A percentile compares a stretch with the other conserved stretches of the same genome.
Conservation (phyloP, 2,329 filamentous ascomycete species). For the Stemphylium beticola region DNA sequence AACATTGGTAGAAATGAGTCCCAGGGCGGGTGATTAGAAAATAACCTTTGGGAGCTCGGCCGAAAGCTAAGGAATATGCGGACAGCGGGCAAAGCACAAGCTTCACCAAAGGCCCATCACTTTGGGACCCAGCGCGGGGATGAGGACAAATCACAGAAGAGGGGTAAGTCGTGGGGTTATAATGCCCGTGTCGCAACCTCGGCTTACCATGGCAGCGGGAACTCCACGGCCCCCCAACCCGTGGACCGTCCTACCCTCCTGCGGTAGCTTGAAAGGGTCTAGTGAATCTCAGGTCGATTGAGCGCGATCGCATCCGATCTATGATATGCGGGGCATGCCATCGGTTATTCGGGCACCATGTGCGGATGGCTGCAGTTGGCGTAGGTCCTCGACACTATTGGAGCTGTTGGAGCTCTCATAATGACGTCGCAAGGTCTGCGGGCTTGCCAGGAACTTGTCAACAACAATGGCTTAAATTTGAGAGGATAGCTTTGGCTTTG, state of each 20-base stretch:
- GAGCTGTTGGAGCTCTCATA: conserved; percentile 23
- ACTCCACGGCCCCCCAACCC: background rate
- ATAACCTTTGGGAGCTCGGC: background rate
- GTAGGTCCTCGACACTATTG: conserved; percentile 15
- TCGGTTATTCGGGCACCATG: background rate
- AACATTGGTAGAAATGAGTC: background rate
- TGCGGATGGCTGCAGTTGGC: conserved; percentile 5
- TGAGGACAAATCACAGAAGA: too few species aligned
- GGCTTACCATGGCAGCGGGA: too few species aligned
- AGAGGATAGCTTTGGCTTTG: too few species aligned
- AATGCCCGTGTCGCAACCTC: too few species aligned
- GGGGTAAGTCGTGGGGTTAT: too few species aligned
- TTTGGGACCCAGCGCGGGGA: too few species aligned
- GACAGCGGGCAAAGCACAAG: too few species aligned
- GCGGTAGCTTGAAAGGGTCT: too few species aligned
- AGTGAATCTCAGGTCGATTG: background rate
- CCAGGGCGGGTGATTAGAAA: too few species aligned
- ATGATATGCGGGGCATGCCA: background rate
- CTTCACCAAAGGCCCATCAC: too few species aligned
- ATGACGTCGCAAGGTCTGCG: conserved; percentile 20
- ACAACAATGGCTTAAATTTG: background rate
- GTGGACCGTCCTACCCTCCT: too few species aligned
- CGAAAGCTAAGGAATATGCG: background rate
- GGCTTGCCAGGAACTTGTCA: background rate
- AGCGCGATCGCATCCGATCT: background rate